phyloP scores from a whole-genome alignment of 2,329 filamentous ascomycete species.

The Chalaropsis ovoidea region DNA sequence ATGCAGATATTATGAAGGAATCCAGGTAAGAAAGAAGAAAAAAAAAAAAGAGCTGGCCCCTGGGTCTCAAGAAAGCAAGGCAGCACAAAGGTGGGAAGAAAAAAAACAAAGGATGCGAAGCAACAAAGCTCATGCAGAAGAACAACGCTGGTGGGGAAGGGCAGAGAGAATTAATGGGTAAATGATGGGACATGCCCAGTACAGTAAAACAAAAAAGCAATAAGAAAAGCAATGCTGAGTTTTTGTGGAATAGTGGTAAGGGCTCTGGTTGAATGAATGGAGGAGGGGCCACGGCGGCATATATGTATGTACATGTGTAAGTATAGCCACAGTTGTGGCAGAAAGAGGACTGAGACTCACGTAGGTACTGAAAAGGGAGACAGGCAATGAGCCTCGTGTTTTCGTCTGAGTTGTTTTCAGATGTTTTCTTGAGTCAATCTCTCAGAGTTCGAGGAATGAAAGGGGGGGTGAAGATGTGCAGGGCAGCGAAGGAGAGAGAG shows the following conservation, averaged over 20 bases:
- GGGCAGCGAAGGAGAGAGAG: background rate
- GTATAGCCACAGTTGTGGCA: slow-evolving; percentile 7
- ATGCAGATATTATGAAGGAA: slow-evolving; percentile 13
- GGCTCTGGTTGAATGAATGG: background rate
- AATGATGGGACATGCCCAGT: slow-evolving; percentile 9
- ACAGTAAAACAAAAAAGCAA: background rate
- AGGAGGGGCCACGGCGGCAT: background rate
- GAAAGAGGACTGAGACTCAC: background rate
- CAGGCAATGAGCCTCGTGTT: background rate
- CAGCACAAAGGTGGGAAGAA: background rate
- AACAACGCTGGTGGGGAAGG: slow-evolving; percentile 23
- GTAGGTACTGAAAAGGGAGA: background rate
- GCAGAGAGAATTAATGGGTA: slow-evolving; percentile 17
- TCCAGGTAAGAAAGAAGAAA: slow-evolving; percentile 14
- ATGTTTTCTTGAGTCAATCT: slow-evolving; percentile 17
- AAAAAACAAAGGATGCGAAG: background rate
- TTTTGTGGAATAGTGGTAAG: background rate
- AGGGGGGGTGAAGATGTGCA: slow-evolving; percentile 7
- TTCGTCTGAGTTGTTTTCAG: background rate
- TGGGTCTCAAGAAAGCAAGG: slow-evolving; percentile 4
- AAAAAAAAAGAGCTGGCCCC: slow-evolving; percentile 8
- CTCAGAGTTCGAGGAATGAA: slow-evolving; percentile 18
- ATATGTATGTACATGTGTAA: slow-evolving; percentile 2
- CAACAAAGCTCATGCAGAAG: slow-evolving; percentile 21
- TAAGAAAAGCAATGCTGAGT: background rate